These are phyloP conservation scores for Apiotrichum montevideense DNA, from an alignment of 1,284 basidiomycete species.

Conservation along the genomic window DNA sequence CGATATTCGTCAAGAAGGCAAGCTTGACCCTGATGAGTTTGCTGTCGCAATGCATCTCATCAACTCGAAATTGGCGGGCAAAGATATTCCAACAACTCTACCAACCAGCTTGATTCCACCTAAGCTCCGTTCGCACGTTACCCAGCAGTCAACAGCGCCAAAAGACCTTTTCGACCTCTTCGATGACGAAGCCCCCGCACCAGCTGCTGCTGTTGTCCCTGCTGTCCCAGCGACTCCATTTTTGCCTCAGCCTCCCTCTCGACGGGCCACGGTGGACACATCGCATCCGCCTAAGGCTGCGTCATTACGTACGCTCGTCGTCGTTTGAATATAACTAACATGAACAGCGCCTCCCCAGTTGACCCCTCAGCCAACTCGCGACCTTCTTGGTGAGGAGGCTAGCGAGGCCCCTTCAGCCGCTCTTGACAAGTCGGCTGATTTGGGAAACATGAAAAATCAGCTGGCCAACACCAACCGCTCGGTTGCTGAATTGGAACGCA, in stretches of 20 bases:
- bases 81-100: slow-evolving; percentile 66
- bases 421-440: slow-evolving; percentile 53
- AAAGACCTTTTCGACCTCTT: slow-evolving; percentile 47
- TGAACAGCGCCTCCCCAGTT: neutral
- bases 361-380: slow-evolving; percentile 13
- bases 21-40: slow-evolving; percentile 84
- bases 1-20: slow-evolving; percentile 83
- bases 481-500: slow-evolving; percentile 35
- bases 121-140: slow-evolving; percentile 24
- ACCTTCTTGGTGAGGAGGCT: slow-evolving; percentile 43
- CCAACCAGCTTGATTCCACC: slow-evolving; percentile 76
- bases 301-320: neutral
- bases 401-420: slow-evolving; percentile 33
- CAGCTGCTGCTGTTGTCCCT: slow-evolving; percentile 8
- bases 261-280: slow-evolving; percentile 4
- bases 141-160: slow-evolving; percentile 15
- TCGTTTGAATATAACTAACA: neutral
- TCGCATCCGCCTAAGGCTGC: neutral
- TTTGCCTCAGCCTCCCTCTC: slow-evolving; percentile 23
- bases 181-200: slow-evolving; percentile 21
- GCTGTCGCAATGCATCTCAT: slow-evolving; percentile 96
- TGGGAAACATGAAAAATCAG: slow-evolving; percentile 79
- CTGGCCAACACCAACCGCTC: slow-evolving; percentile 65
- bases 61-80: slow-evolving; percentile 77
- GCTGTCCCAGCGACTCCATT: slow-evolving; percentile 12